Base-by-base conservation (phyloP, 805 yeast genomes). In the Candida stauntonica region DNA sequence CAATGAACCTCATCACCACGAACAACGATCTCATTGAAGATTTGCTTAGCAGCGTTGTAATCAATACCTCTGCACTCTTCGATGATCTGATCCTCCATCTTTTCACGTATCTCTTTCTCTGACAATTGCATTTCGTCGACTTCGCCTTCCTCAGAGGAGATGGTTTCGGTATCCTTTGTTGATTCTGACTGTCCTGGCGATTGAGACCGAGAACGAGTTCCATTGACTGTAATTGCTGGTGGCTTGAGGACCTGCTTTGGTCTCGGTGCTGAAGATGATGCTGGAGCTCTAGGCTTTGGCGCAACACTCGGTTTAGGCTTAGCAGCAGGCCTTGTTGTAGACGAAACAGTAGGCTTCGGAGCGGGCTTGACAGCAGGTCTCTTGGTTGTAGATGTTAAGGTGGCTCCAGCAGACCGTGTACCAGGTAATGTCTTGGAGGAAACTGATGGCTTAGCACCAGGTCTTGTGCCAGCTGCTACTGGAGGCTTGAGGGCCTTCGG, bases 1-100 rank as follows among this genome's bases (percentile, higher is more conserved):
- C 98, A 91, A 52, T 79, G 85, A 0, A 93, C 95, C 51, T 86
- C 86, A 57, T 91, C 98, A 19, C 96, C 96, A 36, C 81, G 82
- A 3, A 89, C 83, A 5, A 91, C 85, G 43, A 93, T 87, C 54
- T 91, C 98, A 47, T 83, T 84, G 42, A 89, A 66, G 41, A 91
- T 91, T 58, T 87, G 96, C 47, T 75, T 73, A 5, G 95, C 95
- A 0, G 95, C 83, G 8, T 54, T 51, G 31, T 75, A 77, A 58
- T 91, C 97, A 6, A 89, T 85, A 5, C 97, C 97, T 26, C 60
- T 62, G 9, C 66, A 47, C 2, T 57, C 52, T 15, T 46, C 47
- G 19, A 46, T 46, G 14, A 67, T 58, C 31, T 60, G 57, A 18
- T 64, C 55, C 38, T 51, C 53, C 53, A 56, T 52, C 35, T 54